phyloP scores from a whole-genome alignment of 75 land plant species.

The Picea glauca region DNA sequence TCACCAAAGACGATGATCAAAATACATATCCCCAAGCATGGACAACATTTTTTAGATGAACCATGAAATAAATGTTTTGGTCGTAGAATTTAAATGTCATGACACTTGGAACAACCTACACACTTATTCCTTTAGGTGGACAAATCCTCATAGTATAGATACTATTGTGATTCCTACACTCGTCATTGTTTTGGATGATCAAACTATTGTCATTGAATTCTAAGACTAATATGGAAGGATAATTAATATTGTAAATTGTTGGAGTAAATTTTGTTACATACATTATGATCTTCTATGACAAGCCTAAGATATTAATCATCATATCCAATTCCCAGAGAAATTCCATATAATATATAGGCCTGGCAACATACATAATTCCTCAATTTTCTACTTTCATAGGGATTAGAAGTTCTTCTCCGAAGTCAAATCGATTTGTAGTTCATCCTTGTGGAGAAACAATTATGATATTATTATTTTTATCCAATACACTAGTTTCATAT shows the following conservation, averaged over 20 bases:
- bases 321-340: conserved; percentile 76
- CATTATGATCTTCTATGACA: conserved; percentile 51
- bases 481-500: conserved; percentile 40
- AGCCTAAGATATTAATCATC: conserved; percentile 32
- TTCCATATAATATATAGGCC: conserved; percentile 33
- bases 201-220: conserved; percentile 25
- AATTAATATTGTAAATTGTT: conserved; percentile 48
- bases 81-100: conserved; percentile 42
- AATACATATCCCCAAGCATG: conserved; percentile 48
- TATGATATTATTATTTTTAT: conserved; percentile 37
- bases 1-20: conserved; percentile 62
- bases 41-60: conserved; percentile 34
- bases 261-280: conserved; percentile 20
- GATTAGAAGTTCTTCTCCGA: conserved; percentile 51
- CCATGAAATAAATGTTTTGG: conserved; percentile 49
- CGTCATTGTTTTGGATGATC: conserved; percentile 65
- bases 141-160: conserved; percentile 44
- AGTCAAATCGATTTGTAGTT: conserved; percentile 50
- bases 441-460: conserved; percentile 42
- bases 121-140: conserved; percentile 55
- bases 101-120: conserved; percentile 44
- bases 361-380: conserved; percentile 59
- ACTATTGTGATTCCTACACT: conserved; percentile 67
- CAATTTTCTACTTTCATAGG: conserved; percentile 45
- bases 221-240: conserved; percentile 69